phyloP scores from a whole-genome alignment of 139 green algal genomes.

The Yamagishiella unicocca region DNA sequence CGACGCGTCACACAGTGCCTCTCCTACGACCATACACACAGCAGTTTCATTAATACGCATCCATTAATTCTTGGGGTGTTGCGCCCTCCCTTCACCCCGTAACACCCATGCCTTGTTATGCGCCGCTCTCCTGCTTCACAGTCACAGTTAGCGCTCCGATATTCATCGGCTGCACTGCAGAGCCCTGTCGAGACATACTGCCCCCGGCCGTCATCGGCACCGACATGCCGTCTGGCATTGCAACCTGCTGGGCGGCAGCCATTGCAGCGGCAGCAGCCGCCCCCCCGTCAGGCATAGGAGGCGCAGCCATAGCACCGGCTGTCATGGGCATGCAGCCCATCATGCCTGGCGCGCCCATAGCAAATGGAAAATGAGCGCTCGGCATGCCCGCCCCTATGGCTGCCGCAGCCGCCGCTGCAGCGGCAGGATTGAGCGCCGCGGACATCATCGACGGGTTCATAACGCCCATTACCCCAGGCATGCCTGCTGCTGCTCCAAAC shows the following conservation, averaged over 20 bases:
- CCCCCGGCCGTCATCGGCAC: not conserved
- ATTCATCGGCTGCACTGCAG: not conserved
- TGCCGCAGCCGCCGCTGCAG: not conserved
- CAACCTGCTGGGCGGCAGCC: slow-evolving; percentile 1
- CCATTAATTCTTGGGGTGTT: too few relatives aligned
- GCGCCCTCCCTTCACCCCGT: too few relatives aligned
- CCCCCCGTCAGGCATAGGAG: slow-evolving; percentile 18
- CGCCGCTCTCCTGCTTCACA: slow-evolving; percentile 8
- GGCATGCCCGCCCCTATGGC: slow-evolving; percentile 25
- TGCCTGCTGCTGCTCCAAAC: not conserved
- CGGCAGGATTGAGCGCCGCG: not conserved
- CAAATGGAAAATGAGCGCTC: not conserved
- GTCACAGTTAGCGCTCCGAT: not conserved
- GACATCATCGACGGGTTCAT: slow-evolving; percentile 49
- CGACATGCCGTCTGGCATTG: not conserved
- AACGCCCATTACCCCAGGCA: slow-evolving; percentile 22
- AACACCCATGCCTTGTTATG: not conserved
- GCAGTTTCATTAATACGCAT: too few relatives aligned
- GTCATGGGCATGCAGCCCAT: slow-evolving; percentile 32
- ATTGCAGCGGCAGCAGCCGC: slow-evolving; percentile 13
- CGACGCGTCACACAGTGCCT: too few relatives aligned
- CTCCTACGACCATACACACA: too few relatives aligned
- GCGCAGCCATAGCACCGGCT: not conserved
- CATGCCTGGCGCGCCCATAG: slow-evolving; percentile 17
- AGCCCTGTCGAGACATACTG: slow-evolving; percentile 21